phyloP scores from a whole-genome alignment of 2,329 filamentous ascomycete species.

The Rugonectria rugulosa region DNA sequence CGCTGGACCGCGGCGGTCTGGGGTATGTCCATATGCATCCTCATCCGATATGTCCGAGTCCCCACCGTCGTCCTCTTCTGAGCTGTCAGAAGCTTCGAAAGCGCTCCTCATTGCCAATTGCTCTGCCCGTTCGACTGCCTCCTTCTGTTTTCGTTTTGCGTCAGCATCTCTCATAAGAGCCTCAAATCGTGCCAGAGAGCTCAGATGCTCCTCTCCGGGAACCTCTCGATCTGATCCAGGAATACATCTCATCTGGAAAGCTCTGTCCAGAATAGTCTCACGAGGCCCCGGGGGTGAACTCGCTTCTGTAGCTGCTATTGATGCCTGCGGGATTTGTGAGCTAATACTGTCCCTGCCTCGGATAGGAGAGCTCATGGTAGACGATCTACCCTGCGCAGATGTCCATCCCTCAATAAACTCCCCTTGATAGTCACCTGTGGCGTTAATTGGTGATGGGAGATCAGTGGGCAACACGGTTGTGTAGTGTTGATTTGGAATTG shows the following conservation, averaged over 20 bases:
- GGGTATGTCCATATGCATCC: constrained; percentile 49
- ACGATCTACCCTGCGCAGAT: constrained; percentile 65
- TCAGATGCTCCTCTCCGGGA: constrained; percentile 68
- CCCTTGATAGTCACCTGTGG: constrained; percentile 60
- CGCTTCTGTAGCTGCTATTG: constrained; percentile 48
- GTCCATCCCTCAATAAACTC: constrained; percentile 70
- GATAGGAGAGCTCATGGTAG: constrained; percentile 64
- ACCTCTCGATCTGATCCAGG: constrained; percentile 64
- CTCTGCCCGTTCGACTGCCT: constrained; percentile 44
- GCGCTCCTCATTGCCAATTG: constrained; percentile 53
- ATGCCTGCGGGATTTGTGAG: constrained; percentile 53
- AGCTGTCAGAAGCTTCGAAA: constrained; percentile 60
- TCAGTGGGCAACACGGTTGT: constrained; percentile 61
- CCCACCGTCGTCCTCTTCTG: constrained; percentile 49
- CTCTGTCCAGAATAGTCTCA: constrained; percentile 72
- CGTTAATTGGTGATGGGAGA: constrained; percentile 63
- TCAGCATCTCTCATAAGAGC: constrained; percentile 70
- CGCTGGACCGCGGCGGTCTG: constrained; percentile 39
- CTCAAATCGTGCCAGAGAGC: constrained; percentile 70
- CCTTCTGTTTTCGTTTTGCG: constrained; percentile 53
- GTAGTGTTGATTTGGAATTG: constrained; percentile 56
- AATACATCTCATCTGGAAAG: constrained; percentile 69
- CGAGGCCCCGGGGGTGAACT: constrained; percentile 62
- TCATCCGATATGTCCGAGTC: constrained; percentile 52
- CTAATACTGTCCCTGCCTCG: constrained; percentile 62